These are phyloP conservation scores for Stramenopiles sp. DNA, from an alignment of 352 stramenopile genomes.

Conservation along the genomic window DNA sequence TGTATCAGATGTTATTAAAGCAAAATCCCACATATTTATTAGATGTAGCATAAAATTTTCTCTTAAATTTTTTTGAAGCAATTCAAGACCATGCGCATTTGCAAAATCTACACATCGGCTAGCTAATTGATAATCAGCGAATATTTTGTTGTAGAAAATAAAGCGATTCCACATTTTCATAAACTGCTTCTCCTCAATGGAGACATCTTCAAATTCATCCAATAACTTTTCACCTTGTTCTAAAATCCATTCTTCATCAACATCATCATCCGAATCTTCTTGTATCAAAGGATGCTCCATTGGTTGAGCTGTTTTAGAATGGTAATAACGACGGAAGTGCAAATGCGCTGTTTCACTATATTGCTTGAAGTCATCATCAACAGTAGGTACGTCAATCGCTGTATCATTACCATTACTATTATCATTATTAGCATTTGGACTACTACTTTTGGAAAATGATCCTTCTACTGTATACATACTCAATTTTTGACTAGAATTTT, in stretches of 20 bases:
- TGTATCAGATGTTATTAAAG: constrained; percentile 45
- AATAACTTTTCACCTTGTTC: constrained; percentile 55
- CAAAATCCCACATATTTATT: constrained; percentile 69
- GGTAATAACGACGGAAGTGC: constrained; percentile 57
- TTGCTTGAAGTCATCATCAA: constrained; percentile 13
- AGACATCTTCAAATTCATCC: constrained; percentile 60
- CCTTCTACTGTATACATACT: constrained; percentile 48
- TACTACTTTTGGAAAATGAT: constrained; percentile 34
- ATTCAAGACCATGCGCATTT: constrained; percentile 23
- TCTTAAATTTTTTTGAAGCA: constrained; percentile 42
- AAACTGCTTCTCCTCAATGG: constrained; percentile 56
- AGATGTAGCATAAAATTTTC: constrained; percentile 62
- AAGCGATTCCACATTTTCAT: constrained; percentile 71
- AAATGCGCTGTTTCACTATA: constrained; percentile 27
- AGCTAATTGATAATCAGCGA: neutral
- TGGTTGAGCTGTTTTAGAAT: constrained; percentile 50
- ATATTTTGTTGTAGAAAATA: constrained; percentile 42
- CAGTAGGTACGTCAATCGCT: constrained; percentile 14
- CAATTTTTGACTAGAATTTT: constrained; percentile 34
- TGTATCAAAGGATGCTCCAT: constrained; percentile 51
- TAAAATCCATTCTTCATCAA: constrained; percentile 61
- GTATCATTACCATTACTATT: constrained; percentile 19
- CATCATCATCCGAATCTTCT: constrained; percentile 60
- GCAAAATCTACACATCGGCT: constrained; percentile 2
- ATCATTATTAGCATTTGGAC: constrained; percentile 39